A percentile compares a stretch with the other conserved stretches of the same genome.
Conservation (phyloP, 768 basidiomycete species). For the Termitomyces titanicus region DNA sequence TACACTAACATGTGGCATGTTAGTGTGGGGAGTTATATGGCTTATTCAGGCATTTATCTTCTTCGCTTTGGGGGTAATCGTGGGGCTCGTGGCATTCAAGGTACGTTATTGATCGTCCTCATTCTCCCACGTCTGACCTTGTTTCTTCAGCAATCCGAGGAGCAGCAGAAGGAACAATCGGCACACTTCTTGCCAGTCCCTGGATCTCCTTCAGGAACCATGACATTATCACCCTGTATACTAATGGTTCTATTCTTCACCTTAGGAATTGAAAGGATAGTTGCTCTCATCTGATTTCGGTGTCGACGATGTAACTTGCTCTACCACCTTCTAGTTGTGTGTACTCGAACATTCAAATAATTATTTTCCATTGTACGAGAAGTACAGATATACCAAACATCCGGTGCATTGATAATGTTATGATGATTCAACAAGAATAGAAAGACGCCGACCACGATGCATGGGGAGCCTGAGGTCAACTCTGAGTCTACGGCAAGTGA, state of each 20-base stretch:
- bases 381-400: no score
- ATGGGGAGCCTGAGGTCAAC: no score
- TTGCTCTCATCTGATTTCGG: not conserved
- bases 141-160: slow-evolving; percentile 48
- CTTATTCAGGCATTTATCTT: slow-evolving; percentile 69
- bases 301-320: not conserved
- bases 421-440: no score
- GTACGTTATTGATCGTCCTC: slow-evolving; percentile 31
- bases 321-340: no score
- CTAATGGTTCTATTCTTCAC: slow-evolving; percentile 16
- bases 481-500: no score
- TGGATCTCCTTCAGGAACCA: slow-evolving; percentile 35
- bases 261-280: slow-evolving; percentile 7
- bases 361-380: no score
- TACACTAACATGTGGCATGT: not conserved
- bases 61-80: slow-evolving; percentile 71
- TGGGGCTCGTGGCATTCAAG: slow-evolving; percentile 82
- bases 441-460: no score
- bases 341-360: not conserved
- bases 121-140: not conserved
- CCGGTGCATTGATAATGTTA: no score
- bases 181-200: slow-evolving; percentile 60
- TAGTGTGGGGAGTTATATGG: slow-evolving; percentile 92
- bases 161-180: slow-evolving; percentile 27
- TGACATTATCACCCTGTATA: slow-evolving; percentile 22